phyloP scores from a whole-genome alignment of 2,329 filamentous ascomycete genomes.

The Cryphonectria nitschkei region DNA sequence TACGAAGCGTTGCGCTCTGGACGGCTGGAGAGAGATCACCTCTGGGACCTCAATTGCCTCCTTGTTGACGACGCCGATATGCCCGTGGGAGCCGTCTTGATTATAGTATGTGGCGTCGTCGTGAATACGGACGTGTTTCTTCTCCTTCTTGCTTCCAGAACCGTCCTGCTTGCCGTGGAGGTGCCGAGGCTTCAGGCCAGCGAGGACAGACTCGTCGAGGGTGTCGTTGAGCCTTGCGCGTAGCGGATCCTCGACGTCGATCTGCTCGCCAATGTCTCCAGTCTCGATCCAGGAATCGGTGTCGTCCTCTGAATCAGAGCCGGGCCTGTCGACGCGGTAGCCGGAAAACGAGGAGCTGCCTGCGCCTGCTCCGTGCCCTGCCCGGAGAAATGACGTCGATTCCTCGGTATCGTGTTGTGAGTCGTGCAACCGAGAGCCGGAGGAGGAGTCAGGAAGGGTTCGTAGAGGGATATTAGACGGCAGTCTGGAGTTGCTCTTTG shows the following conservation, averaged over 20 bases:
- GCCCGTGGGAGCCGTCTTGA: conserved; percentile 38
- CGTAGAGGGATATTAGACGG: conserved; percentile 87
- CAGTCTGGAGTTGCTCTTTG: conserved; percentile 59
- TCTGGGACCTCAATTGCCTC: conserved; percentile 84
- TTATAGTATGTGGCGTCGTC: conserved; percentile 27
- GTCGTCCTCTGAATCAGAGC: conserved; percentile 67
- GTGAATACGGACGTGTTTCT: conserved; percentile 74
- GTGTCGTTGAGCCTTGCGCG: conserved; percentile 69
- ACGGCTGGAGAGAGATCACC: conserved; percentile 65
- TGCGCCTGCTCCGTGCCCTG: conserved; percentile 32
- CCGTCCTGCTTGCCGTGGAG: conserved; percentile 41
- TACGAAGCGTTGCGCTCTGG: conserved; percentile 70
- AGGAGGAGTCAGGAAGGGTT: conserved; percentile 57
- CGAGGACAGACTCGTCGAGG: conserved; percentile 65
- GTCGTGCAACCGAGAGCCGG: conserved; percentile 37
- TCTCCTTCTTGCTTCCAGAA: conserved; percentile 40
- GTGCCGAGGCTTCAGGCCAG: conserved; percentile 50
- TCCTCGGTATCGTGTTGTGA: conserved; percentile 45
- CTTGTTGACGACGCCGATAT: conserved; percentile 58
- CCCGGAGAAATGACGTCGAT: conserved; percentile 51
- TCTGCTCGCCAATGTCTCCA: conserved; percentile 90
- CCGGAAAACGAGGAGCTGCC: conserved; percentile 50
- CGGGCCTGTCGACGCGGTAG: conserved; percentile 49
- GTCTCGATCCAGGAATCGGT: conserved; percentile 81
- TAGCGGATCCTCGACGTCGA: conserved; percentile 82